phyloP scores from a whole-genome alignment of 257 asterid species.

The Penstemon eatonii region DNA sequence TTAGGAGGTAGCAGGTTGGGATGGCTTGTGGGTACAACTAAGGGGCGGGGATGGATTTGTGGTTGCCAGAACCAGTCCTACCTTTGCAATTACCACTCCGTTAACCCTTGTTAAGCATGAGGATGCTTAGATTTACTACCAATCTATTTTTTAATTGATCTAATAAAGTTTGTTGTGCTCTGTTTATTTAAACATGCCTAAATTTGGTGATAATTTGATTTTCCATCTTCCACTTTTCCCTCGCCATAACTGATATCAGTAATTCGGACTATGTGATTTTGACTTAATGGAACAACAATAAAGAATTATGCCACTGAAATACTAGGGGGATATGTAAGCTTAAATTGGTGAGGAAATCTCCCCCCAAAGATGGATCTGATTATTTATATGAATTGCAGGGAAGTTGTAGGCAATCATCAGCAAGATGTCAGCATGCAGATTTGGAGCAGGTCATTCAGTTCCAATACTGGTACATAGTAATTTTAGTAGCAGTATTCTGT shows the following conservation, averaged over 20 bases:
- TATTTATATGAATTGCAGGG: constrained; percentile 43
- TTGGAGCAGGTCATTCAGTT: constrained; percentile 67
- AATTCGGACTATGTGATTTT: background rate
- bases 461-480: constrained; percentile 55
- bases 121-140: background rate
- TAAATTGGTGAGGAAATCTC: constrained; percentile 4
- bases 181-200: background rate
- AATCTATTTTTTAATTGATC: constrained; percentile 1
- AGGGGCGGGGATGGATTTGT: background rate
- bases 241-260: background rate
- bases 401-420: constrained; percentile 33
- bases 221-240: background rate
- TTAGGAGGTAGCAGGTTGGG: background rate
- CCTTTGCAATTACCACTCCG: background rate
- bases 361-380: constrained; percentile 16
- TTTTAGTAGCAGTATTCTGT: constrained; percentile 16
- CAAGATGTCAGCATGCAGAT: constrained; percentile 36
- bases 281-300: background rate
- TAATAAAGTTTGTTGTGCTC: background rate
- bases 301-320: background rate
- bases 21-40: background rate
- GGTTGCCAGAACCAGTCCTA: background rate
- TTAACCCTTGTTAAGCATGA: background rate
- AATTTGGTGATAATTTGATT: background rate
- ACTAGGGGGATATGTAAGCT: constrained; percentile 1